phyloP scores from a whole-genome alignment of 23 red algal species.

The Agarophyton chilense region DNA sequence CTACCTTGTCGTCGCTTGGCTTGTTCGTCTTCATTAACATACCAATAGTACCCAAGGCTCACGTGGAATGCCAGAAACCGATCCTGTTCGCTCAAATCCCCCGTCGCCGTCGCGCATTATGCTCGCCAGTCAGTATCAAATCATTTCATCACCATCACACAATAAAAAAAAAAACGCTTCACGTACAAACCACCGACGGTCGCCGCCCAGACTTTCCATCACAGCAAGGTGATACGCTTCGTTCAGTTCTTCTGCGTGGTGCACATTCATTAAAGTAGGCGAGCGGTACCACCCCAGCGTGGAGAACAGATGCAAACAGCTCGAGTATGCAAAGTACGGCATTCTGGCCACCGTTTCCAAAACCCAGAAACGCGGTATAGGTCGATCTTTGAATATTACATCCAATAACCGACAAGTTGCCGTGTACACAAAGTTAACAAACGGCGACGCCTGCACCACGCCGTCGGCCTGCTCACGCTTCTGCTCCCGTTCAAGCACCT shows the following conservation, averaged over 20 bases:
- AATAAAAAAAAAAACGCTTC: background rate
- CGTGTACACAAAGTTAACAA: constrained; percentile 56
- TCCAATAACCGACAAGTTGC: constrained; percentile 68
- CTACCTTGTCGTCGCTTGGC: too few relatives aligned
- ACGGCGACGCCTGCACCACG: constrained; percentile 4
- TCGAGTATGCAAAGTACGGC: constrained; percentile 98
- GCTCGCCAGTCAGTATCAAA: too few relatives aligned
- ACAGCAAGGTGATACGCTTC: constrained; percentile 92
- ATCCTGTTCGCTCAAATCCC: constrained; percentile 47
- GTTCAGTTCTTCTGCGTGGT: constrained; percentile 93
- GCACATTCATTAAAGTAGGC: constrained; percentile 85
- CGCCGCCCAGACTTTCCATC: constrained; percentile 91
- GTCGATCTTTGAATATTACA: constrained; percentile 56
- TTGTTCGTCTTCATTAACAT: background rate
- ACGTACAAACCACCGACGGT: constrained; percentile 74
- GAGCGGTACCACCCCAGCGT: constrained; percentile 90
- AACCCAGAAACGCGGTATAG: constrained; percentile 91
- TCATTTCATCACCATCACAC: too few relatives aligned
- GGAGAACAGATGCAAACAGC: constrained; percentile 89
- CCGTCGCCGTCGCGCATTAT: too few relatives aligned
- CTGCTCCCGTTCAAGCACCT: constrained; percentile 49
- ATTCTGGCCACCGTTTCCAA: constrained; percentile 94
- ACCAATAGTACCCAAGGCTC: constrained; percentile 90
- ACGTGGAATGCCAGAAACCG: constrained; percentile 92
- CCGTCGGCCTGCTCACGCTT: constrained; percentile 33